phyloP scores from a whole-genome alignment of 1,139 yeast species.

The Casaregolazyma suthepensis region DNA sequence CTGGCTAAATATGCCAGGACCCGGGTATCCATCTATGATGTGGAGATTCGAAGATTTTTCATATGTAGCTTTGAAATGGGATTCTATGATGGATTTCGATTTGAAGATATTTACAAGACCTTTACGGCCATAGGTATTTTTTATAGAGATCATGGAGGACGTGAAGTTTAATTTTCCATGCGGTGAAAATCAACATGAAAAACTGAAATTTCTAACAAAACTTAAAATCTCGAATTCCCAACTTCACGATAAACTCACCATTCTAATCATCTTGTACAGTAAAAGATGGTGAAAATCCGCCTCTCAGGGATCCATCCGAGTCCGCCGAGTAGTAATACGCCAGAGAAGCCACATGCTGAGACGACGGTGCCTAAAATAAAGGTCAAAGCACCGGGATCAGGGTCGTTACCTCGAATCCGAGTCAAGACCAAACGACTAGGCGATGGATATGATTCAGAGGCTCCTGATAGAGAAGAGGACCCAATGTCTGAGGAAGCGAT shows the following conservation, averaged over 20 bases:
- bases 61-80: slow-evolving; percentile 29
- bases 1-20: slow-evolving; percentile 34
- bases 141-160: slow-evolving; percentile 12
- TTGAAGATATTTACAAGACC: slow-evolving; percentile 15
- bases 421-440: slow-evolving; percentile 86
- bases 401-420: slow-evolving; percentile 54
- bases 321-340: neutral
- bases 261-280: neutral
- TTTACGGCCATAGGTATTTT: slow-evolving; percentile 21
- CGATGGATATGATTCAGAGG: slow-evolving; percentile 96
- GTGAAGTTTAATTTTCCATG: neutral
- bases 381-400: slow-evolving; percentile 45
- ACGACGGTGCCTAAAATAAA: slow-evolving; percentile 51
- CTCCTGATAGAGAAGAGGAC: slow-evolving; percentile 93
- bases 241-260: neutral
- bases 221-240: neutral
- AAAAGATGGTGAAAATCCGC: slow-evolving; percentile 6
- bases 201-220: no score
- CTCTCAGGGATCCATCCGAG: slow-evolving; percentile 6
- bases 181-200: neutral
- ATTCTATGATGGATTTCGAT: slow-evolving; percentile 14
- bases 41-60: slow-evolving; percentile 39
- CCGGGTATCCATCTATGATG: slow-evolving; percentile 63
- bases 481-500: slow-evolving; percentile 88
- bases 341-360: neutral